A percentile compares a stretch with the other conserved stretches of the same genome.
Evolutionary conservation across 805 yeast genomes (phyloP).

Genomic region (Zygoascus tannicola): DNA sequence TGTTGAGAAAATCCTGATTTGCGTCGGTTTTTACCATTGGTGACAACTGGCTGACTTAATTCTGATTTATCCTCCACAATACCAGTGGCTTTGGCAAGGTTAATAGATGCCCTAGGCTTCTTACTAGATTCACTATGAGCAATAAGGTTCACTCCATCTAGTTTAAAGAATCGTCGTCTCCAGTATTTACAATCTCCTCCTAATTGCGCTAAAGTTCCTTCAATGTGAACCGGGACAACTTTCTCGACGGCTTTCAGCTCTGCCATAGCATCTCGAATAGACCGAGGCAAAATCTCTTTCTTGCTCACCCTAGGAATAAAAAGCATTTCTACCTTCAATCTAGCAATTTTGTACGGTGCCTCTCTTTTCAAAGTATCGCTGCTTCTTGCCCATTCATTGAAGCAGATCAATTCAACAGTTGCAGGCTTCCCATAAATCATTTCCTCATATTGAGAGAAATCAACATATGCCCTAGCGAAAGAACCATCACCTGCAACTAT

Average conservation of each 20-base stretch:
- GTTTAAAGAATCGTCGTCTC: conserved; percentile 64
- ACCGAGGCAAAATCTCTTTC: conserved; percentile 36
- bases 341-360: conserved; percentile 38
- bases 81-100: conserved; percentile 57
- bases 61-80: conserved; percentile 37
- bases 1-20: conserved; percentile 50
- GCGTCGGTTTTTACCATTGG: conserved; percentile 17
- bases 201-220: conserved; percentile 75
- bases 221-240: conserved; percentile 28
- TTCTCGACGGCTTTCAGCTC: conserved; percentile 14
- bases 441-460: conserved; percentile 49
- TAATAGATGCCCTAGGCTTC: conserved; percentile 59
- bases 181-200: conserved; percentile 82
- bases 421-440: conserved; percentile 46
- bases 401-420: conserved; percentile 49
- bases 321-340: conserved; percentile 45
- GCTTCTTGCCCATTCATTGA: conserved; percentile 70
- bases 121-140: conserved; percentile 67
- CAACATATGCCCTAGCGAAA: conserved; percentile 69
- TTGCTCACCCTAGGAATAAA: conserved; percentile 47
- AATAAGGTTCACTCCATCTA: conserved; percentile 60
- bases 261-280: conserved; percentile 39
- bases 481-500: conserved; percentile 80
- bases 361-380: conserved; percentile 6
- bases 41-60: conserved; percentile 22